Conservation (phyloP, 2,329 filamentous ascomycete species). For the Aureobasidium sp. region DNA sequence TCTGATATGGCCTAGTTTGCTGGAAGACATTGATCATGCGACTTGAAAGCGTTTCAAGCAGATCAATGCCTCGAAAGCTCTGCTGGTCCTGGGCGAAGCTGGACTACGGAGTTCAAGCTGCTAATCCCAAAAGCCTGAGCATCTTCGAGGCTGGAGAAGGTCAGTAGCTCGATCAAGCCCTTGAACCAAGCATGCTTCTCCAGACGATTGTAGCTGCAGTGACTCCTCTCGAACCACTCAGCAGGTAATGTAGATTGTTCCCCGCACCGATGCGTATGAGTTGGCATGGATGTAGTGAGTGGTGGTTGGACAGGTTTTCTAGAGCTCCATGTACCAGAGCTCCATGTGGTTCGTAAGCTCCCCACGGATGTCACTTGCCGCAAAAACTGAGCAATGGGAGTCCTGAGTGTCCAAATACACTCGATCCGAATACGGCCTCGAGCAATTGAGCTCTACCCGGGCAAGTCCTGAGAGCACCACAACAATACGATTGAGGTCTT, state of each 20-base stretch:
- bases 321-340: constrained; percentile 1
- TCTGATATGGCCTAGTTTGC: background rate
- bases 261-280: constrained; percentile 1
- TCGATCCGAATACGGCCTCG: background rate
- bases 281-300: background rate
- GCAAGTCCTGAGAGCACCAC: background rate
- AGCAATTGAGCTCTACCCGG: background rate
- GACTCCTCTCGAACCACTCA: constrained; percentile 1
- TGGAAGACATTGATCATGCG: too few relatives aligned
- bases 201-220: background rate
- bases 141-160: background rate
- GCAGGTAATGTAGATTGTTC: background rate
- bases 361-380: background rate
- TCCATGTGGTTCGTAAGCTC: background rate
- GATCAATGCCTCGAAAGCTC: too few relatives aligned
- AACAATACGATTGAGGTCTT: background rate
- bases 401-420: background rate
- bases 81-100: background rate
- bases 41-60: too few relatives aligned
- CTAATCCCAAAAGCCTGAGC: background rate
- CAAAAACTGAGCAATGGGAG: background rate
- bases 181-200: background rate
- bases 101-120: background rate
- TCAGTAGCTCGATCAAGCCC: background rate
- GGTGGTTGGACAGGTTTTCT: background rate